Base-by-base conservation (phyloP, 2,329 filamentous ascomycete species). In the Nannizzia gypsea region DNA sequence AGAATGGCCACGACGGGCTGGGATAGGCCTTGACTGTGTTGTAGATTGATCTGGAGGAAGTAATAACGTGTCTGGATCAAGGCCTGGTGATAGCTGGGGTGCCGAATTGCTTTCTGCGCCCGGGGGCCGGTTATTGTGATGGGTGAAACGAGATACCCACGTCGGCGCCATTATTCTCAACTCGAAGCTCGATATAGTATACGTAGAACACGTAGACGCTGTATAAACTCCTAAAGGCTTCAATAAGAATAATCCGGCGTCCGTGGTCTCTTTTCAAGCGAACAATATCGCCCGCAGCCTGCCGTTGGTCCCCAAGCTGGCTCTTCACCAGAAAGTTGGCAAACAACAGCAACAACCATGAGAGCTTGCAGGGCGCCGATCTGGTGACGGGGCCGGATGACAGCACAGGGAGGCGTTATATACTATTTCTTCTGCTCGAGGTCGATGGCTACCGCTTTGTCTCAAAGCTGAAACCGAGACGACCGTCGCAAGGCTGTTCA, bases 1-100 rank as follows among this genome's bases (percentile, higher is more conserved):
- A 28, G 76, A 74, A 71, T 86, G 83, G 15, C 68, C 67, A 48
- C 69, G 69, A 22, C 64, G 54, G 26, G 56, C 28, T 31, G 58
- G 56, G 11, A 44, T 38, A 34, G 50, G n/a, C 4, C 20, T 15
- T 20, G 26, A n/a, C 26, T 54, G 50, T n/a, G 28, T 17, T 26
- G 26, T 54, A 24, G 50, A 31, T 28, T 31, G 50, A 26, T 17
- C 26, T 24, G 50, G 50, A 17, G 28, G 28, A n/a, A 34, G 13
- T 34, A 54, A 54, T 34, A 54, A 31, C 6, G 50, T 17, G 11
- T 13, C 3, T 31, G 46, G 9, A 28, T 13, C 24, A 26, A 15
- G 46, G 15, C 22, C 5, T 17, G 50, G 13, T 17, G 50, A 15
- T 54, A 17, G 26, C 50, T 34, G 50, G 9, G 50, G 17, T 2